phyloP scores from a whole-genome alignment of 176 grass and related monocot genomes.

The Microstegium vimineum region DNA sequence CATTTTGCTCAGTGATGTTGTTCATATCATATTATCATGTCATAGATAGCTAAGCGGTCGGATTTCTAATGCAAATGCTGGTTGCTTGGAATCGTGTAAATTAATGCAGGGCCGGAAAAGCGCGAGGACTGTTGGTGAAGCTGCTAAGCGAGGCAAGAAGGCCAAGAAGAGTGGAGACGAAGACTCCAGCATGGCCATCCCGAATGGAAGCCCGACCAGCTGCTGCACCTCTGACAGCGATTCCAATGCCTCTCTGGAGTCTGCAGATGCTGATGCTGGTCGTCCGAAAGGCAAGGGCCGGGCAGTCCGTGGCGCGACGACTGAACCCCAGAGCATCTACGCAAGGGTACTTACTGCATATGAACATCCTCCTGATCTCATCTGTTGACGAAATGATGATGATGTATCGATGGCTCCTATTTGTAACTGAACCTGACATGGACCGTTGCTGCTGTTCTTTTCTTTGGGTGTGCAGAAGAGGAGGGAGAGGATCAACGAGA shows the following conservation, averaged over 20 bases:
- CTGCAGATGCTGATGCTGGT: conserved; percentile 10
- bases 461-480: conserved; percentile 58
- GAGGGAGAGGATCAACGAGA: conserved; percentile 83
- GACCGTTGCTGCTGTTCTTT: conserved; percentile 20
- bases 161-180: conserved; percentile 24
- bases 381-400: not conserved
- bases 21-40: no score
- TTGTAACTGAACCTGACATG: conserved; percentile 13
- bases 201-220: conserved; percentile 29
- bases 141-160: conserved; percentile 48
- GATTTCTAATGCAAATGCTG: not conserved
- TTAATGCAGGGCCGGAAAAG: conserved; percentile 47
- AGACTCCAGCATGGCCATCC: not conserved
- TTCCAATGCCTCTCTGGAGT: conserved; percentile 58
- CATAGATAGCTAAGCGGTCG: not conserved
- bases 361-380: no score
- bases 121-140: conserved; percentile 18
- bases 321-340: conserved; percentile 85
- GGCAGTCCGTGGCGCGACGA: conserved; percentile 32
- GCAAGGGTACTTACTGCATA: conserved; percentile 81
- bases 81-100: not conserved
- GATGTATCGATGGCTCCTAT: not conserved
- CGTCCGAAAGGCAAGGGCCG: conserved; percentile 44
- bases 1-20: not conserved
- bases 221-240: conserved; percentile 61